Percentiles rank a stretch among this genome's conserved stretches.
phyloP scores from a whole-genome alignment of 495 filamentous ascomycete genomes.

The Aspergillus hancockii region DNA sequence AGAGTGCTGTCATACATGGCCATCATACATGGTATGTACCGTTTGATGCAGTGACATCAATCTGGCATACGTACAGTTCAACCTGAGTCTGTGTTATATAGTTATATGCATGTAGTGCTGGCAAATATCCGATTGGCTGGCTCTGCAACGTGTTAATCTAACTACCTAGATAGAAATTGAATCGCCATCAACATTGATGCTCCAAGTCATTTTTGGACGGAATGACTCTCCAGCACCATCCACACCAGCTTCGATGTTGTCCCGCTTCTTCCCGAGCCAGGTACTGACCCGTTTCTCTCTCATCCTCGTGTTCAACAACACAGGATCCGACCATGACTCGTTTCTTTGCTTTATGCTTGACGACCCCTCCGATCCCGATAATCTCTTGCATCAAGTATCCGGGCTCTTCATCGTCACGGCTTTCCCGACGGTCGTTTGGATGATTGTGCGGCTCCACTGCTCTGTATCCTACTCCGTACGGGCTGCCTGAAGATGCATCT shows the following conservation, averaged over 20 bases:
- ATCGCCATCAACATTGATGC: background rate
- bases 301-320: slow-evolving; percentile 80
- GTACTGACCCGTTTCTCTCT: slow-evolving; percentile 62
- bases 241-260: slow-evolving; percentile 50
- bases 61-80: no score
- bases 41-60: background rate
- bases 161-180: background rate
- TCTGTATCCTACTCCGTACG: slow-evolving; percentile 15
- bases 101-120: no score
- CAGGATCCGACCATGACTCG: slow-evolving; percentile 76
- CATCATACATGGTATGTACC: no score
- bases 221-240: slow-evolving; percentile 51
- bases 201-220: slow-evolving; percentile 30
- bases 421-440: slow-evolving; percentile 12
- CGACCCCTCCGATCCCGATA: slow-evolving; percentile 79
- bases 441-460: slow-evolving; percentile 12
- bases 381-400: slow-evolving; percentile 84
- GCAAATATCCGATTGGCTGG: no score
- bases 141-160: no score
- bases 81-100: no score
- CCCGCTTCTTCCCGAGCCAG: slow-evolving; percentile 63
- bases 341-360: slow-evolving; percentile 79
- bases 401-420: slow-evolving; percentile 45
- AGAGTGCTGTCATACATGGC: no score
- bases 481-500: slow-evolving; percentile 48